phyloP scores from a whole-genome alignment of 768 basidiomycete species.

The Udeniomyces megalosporus region DNA sequence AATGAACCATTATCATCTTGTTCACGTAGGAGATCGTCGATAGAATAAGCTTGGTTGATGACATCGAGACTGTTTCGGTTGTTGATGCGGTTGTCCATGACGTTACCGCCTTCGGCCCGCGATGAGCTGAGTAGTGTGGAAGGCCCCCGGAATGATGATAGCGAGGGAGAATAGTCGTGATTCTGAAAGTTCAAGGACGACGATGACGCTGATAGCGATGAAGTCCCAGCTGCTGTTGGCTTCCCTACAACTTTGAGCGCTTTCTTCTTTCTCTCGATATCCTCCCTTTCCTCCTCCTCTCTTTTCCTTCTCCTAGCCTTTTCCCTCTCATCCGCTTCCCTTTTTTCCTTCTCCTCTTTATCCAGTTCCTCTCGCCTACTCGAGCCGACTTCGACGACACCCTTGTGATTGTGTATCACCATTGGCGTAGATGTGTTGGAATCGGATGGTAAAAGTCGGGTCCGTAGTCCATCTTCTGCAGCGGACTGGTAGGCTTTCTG shows the following conservation, averaged over 20 bases:
- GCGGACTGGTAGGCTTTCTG: background rate
- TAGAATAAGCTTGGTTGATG: no score
- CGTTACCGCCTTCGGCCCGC: no score
- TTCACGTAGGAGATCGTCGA: background rate
- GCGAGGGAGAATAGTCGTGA: no score
- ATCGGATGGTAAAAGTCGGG: background rate
- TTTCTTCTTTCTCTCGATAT: background rate
- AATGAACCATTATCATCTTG: background rate
- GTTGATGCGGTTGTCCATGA: no score
- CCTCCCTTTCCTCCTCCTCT: background rate
- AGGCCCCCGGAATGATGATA: no score
- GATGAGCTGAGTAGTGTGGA: no score
- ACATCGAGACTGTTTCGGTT: no score
- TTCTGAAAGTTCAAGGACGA: no score
- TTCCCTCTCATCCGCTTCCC: conserved; percentile 5
- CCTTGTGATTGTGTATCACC: conserved; percentile 9
- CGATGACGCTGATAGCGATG: no score
- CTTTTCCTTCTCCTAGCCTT: background rate
- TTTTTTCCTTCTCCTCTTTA: conserved; percentile 6
- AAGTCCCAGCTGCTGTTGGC: background rate
- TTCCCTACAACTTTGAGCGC: background rate
- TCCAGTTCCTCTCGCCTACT: background rate
- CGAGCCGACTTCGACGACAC: conserved; percentile 1
- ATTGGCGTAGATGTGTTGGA: background rate
- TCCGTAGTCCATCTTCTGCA: background rate